Percentiles rank a stretch among this genome's conserved stretches.
phyloP scores from a whole-genome alignment of 2,329 filamentous ascomycete species.

The Verticillium zaregamsianum region DNA sequence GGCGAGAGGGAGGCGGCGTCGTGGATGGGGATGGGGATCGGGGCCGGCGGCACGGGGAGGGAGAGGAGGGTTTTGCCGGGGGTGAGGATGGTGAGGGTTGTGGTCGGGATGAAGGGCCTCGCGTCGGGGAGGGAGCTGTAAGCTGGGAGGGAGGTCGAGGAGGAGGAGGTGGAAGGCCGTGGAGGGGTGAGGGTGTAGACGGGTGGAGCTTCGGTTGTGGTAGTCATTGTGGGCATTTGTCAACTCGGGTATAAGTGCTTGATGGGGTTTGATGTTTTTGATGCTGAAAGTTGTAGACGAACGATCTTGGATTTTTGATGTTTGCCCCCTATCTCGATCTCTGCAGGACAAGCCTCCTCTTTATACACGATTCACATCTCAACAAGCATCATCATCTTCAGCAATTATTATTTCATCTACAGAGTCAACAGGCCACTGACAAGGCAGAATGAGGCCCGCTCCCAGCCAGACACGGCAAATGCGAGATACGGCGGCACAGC shows the following conservation, averaged over 20 bases:
- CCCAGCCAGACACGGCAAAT: not conserved
- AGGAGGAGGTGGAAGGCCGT: slow-evolving; percentile 10
- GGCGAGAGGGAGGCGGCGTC: slow-evolving; percentile 19
- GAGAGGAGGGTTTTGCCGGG: slow-evolving; percentile 37
- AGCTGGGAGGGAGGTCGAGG: slow-evolving; percentile 20
- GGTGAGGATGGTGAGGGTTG: slow-evolving; percentile 44
- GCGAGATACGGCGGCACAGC: not conserved
- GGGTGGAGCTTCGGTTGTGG: not conserved
- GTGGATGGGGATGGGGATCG: slow-evolving; percentile 37
- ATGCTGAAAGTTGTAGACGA: not conserved
- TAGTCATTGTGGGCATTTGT: not conserved
- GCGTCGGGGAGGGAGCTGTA: slow-evolving; percentile 15
- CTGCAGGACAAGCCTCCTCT: no score
- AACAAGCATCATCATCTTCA: not conserved
- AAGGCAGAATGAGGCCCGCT: not conserved
- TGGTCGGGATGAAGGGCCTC: slow-evolving; percentile 34
- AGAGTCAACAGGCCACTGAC: not conserved
- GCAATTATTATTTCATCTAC: not conserved
- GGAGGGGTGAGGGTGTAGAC: not conserved
- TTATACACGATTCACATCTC: no score
- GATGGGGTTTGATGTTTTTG: no score
- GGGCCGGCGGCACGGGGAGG: slow-evolving; percentile 33
- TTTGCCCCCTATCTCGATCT: no score
- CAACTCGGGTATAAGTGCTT: no score
- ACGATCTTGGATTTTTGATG: not conserved